Conservation (phyloP, 257 asterid genomes). For the Anisodus tanguticus region DNA sequence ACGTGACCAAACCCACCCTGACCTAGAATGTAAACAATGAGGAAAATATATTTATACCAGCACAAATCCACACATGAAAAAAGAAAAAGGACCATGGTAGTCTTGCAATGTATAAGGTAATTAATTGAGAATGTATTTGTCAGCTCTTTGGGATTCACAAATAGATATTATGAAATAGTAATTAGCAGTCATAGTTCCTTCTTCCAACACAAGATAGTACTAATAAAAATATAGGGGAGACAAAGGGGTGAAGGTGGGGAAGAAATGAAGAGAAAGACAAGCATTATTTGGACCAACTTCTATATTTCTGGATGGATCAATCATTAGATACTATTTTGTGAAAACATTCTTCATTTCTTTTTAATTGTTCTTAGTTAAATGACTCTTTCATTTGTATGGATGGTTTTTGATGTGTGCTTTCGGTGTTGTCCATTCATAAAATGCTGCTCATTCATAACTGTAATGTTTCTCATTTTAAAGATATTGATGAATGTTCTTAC, state of each 20-base stretch:
- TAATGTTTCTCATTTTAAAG: neutral
- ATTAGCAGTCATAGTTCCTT: neutral
- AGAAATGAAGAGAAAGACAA: neutral
- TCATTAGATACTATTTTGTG: neutral
- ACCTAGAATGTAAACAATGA: constrained; percentile 53
- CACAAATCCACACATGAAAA: neutral
- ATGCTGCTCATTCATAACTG: neutral
- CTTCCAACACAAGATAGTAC: constrained; percentile 2
- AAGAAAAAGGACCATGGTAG: neutral
- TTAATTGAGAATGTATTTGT: constrained; percentile 8
- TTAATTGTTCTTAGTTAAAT: neutral
- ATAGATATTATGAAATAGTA: neutral
- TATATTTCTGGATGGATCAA: neutral
- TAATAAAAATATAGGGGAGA: neutral
- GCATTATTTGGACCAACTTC: neutral
- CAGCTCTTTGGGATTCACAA: neutral
- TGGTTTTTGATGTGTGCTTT: constrained; percentile 13
- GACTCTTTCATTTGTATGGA: neutral
- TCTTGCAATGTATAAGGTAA: neutral
- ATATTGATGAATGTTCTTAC: constrained; percentile 3
- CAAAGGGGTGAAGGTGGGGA: neutral
- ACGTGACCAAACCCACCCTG: constrained; percentile 99
- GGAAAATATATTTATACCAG: constrained; percentile 1
- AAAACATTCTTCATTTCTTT: neutral
- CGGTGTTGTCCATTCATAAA: neutral